Percentiles rank a stretch among this genome's conserved stretches.
phyloP scores from a whole-genome alignment of 2,329 filamentous ascomycete species.

The Parasarocladium wereldwijsianum region DNA sequence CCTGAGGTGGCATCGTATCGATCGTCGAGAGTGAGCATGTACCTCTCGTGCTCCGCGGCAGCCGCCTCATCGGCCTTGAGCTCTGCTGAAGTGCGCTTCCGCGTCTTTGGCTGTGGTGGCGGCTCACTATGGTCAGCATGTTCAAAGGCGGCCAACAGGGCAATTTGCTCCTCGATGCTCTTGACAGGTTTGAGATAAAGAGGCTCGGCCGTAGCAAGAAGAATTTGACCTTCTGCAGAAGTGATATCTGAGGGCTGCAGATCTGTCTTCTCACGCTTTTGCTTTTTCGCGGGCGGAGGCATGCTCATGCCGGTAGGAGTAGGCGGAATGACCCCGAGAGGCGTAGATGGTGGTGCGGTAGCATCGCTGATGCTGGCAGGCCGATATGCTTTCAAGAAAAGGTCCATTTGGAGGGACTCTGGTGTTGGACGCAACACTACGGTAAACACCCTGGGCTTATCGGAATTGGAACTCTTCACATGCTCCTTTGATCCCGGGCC shows the following conservation, averaged over 20 bases:
- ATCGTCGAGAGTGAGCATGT: constrained; percentile 87
- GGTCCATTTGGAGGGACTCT: constrained; percentile 59
- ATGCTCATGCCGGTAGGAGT: constrained; percentile 46
- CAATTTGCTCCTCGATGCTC: constrained; percentile 52
- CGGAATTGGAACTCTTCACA: constrained; percentile 6
- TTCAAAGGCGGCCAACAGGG: constrained; percentile 53
- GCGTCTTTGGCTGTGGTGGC: constrained; percentile 70
- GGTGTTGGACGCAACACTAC: constrained; percentile 75
- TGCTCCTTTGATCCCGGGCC: constrained; percentile 10
- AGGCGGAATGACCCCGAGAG: constrained; percentile 41
- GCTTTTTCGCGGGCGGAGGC: constrained; percentile 48
- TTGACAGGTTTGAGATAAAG: constrained; percentile 66
- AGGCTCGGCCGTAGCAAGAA: constrained; percentile 58
- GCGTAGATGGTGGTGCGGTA: constrained; percentile 50
- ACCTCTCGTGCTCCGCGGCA: constrained; percentile 76
- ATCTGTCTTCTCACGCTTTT: constrained; percentile 59
- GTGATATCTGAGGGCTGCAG: constrained; percentile 61
- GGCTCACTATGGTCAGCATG: constrained; percentile 65
- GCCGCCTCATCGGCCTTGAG: constrained; percentile 89
- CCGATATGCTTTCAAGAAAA: constrained; percentile 56
- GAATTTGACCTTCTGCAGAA: constrained; percentile 61
- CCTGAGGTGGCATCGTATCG: constrained; percentile 49
- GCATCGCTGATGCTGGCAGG: constrained; percentile 25
- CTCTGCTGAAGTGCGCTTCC: constrained; percentile 89
- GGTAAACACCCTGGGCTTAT: constrained; percentile 56